Conservation (phyloP, 352 stramenopile species). For the Phytopythium helicoides region DNA sequence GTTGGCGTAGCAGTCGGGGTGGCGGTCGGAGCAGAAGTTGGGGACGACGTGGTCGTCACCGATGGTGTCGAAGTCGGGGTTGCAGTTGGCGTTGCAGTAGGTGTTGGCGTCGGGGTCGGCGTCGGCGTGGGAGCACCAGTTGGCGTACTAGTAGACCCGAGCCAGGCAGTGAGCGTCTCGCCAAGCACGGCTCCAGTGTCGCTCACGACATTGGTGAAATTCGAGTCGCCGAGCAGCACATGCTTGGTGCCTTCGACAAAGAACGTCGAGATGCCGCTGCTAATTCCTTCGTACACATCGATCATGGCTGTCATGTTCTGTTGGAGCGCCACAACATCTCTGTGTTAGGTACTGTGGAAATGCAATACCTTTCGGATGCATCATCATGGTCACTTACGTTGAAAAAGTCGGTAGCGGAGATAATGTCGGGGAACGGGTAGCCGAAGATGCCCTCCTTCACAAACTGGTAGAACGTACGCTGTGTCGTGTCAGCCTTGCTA, state of each 20-base stretch:
- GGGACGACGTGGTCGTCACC: background rate
- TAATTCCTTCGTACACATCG: constrained; percentile 37
- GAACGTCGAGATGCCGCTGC: constrained; percentile 36
- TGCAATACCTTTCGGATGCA: background rate
- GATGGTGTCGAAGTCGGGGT: background rate
- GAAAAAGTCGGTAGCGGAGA: constrained; percentile 36
- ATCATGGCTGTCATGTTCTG: constrained; percentile 32
- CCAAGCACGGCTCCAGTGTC: constrained; percentile 24
- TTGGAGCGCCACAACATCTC: background rate
- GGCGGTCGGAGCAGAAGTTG: background rate
- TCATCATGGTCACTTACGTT: background rate
- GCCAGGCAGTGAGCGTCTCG: constrained; percentile 15
- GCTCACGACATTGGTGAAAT: constrained; percentile 23
- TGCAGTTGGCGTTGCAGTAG: background rate
- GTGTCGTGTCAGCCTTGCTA: constrained; percentile 40
- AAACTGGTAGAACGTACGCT: constrained; percentile 51
- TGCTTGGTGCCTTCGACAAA: constrained; percentile 48
- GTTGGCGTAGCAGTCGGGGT: background rate
- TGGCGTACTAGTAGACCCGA: constrained; percentile 11
- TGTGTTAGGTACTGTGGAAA: no score
- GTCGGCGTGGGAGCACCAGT: constrained; percentile 4
- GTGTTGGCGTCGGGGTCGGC: background rate
- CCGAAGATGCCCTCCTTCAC: constrained; percentile 30
- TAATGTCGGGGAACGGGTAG: constrained; percentile 37
- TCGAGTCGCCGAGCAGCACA: constrained; percentile 32